Evolutionary conservation across 768 basidiomycete species (phyloP).

Genomic region (Trametes sanguinea): DNA sequence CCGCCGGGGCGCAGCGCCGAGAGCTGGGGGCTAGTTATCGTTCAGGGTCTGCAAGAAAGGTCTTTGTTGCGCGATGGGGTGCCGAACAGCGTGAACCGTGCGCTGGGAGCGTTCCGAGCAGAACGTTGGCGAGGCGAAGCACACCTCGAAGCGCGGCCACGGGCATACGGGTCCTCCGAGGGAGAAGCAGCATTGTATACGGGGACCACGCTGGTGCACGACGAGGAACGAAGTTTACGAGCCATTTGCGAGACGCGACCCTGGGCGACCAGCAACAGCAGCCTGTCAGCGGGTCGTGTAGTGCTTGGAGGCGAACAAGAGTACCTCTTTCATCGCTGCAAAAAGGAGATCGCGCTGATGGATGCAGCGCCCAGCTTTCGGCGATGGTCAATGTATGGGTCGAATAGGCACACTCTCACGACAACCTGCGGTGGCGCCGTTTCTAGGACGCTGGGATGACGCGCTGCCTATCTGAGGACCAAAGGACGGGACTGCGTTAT

Average conservation of each 20-base stretch:
- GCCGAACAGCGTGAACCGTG: conserved; percentile 18
- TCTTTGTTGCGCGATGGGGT: conserved; percentile 7
- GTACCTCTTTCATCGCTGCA: no score
- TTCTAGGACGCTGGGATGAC: not conserved
- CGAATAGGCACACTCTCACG: conserved; percentile 13
- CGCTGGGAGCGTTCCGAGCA: conserved; percentile 1
- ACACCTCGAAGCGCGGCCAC: conserved; percentile 1
- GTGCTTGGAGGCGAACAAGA: no score
- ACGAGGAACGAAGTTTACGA: no score
- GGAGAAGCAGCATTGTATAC: not conserved
- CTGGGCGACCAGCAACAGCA: no score
- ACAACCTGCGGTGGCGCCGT: conserved; percentile 11
- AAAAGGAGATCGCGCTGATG: no score
- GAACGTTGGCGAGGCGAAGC: conserved; percentile 8
- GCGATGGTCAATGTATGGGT: no score
- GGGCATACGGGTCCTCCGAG: not conserved
- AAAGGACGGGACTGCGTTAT: conserved; percentile 4
- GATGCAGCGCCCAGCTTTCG: no score
- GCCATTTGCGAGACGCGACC: no score
- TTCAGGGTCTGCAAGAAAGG: not conserved
- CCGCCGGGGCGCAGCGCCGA: conserved; percentile 17
- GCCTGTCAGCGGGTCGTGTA: no score
- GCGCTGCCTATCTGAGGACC: not conserved
- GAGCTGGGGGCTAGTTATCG: not conserved
- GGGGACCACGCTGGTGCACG: not conserved